Evolutionary conservation across 805 yeast species (phyloP).

Genomic region (Candida glaebosa): DNA sequence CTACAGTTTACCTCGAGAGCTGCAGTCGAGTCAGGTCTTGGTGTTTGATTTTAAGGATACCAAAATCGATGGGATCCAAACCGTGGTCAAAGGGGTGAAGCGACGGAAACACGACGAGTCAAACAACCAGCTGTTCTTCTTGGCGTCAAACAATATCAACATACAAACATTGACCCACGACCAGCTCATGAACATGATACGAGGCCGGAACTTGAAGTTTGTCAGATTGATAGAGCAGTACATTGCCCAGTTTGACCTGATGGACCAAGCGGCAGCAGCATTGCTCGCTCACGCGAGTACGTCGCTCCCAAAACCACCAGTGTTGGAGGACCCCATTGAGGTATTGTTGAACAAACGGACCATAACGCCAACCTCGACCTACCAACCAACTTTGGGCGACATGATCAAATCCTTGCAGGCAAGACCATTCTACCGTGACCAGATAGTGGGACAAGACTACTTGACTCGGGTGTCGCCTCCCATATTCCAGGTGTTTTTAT

Average conservation of each 20-base stretch:
- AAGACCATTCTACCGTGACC: constrained; percentile 55
- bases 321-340: constrained; percentile 51
- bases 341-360: constrained; percentile 10
- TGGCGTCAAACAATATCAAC: constrained; percentile 39
- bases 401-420: constrained; percentile 48
- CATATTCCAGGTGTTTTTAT: constrained; percentile 36
- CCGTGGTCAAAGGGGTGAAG: constrained; percentile 21
- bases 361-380: constrained; percentile 4
- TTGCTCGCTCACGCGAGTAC: constrained; percentile 33
- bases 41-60: constrained; percentile 79
- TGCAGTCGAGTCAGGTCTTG: constrained; percentile 50
- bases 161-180: constrained; percentile 51
- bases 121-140: constrained; percentile 20
- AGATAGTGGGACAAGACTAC: constrained; percentile 52
- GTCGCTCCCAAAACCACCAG: constrained; percentile 47
- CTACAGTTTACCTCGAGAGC: constrained; percentile 46
- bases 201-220: constrained; percentile 55
- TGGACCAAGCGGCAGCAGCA: constrained; percentile 37
- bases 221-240: constrained; percentile 4
- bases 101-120: constrained; percentile 10
- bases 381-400: constrained; percentile 39
- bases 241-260: constrained; percentile 9
- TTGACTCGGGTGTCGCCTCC: constrained; percentile 47
- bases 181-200: constrained; percentile 58
- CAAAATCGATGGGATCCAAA: constrained; percentile 45